phyloP scores from a whole-genome alignment of 2,329 filamentous ascomycete genomes.

The Boeremia lycopersici region DNA sequence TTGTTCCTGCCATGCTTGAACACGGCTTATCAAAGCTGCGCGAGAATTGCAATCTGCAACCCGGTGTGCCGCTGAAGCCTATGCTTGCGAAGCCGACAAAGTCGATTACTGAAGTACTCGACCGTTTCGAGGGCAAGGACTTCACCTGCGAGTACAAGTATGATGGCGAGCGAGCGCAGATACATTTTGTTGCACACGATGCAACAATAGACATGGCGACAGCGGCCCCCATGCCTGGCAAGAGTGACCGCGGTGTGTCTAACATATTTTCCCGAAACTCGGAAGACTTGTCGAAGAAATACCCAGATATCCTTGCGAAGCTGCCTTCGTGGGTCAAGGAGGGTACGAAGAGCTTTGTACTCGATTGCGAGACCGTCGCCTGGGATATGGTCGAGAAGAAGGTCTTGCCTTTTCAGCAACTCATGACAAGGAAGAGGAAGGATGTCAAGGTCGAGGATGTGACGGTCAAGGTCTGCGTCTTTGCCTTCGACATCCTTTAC shows the following conservation, averaged over 20 bases:
- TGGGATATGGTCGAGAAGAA: slow-evolving; percentile 97
- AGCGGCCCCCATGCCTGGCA: slow-evolving; percentile 63
- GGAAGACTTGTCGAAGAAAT: slow-evolving; percentile 96
- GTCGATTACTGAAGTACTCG: slow-evolving; percentile 94
- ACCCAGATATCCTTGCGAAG: slow-evolving; percentile 91
- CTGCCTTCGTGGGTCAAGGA: slow-evolving; percentile 87
- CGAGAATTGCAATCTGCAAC: slow-evolving; percentile 87
- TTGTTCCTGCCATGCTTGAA: slow-evolving; percentile 86
- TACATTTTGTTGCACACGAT: slow-evolving; percentile 91
- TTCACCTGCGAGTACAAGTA: slow-evolving; percentile 99
- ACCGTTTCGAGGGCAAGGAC: slow-evolving; percentile 91
- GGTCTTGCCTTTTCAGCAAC: slow-evolving; percentile 92
- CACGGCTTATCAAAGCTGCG: slow-evolving; percentile 83
- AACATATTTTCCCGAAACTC: slow-evolving; percentile 98
- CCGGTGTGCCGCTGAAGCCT: slow-evolving; percentile 92
- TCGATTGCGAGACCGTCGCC: slow-evolving; percentile 98
- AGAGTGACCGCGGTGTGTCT: slow-evolving; percentile 74
- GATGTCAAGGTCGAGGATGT: slow-evolving; percentile 95
- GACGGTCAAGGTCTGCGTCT: slow-evolving; percentile 95
- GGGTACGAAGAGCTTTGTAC: slow-evolving; percentile 89
- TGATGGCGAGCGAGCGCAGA: slow-evolving; percentile 96
- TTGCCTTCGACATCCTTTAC: slow-evolving; percentile 93
- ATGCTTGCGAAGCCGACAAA: slow-evolving; percentile 99
- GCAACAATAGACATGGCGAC: slow-evolving; percentile 71
- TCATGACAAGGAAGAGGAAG: slow-evolving; percentile 98